Evolutionary conservation across 495 filamentous ascomycete species (phyloP), one percentile per base, ranked within the genome.

Genomic region (Penicillium taxi): DNA sequence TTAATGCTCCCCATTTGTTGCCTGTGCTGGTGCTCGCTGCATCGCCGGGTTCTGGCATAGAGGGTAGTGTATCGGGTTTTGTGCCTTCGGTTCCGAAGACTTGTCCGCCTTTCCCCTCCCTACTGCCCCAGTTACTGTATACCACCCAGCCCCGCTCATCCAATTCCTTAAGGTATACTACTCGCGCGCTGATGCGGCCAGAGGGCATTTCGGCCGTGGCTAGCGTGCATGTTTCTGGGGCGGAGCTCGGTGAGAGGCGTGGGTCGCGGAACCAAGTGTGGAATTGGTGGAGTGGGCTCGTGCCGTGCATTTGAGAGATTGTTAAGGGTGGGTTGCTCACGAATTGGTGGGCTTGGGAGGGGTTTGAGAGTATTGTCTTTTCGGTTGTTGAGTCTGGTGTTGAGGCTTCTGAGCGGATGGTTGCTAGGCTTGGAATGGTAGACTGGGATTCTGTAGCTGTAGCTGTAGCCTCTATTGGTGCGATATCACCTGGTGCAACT

Each of bases 141-240:
- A 96, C 70, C 17, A 95, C 84, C 60, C 94, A 98, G 9, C 88
- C 89, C 4, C 67, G 62, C 19, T 73, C 59, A 54, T 72, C 68
- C 0, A 72, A 48, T 57, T 88, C 82, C 55, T 98, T 98, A 20
- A 98, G 69, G 59, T 96, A 96, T 35, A 98, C 86, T 41, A 82
- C 73, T 30, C 91, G 84, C 7, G 84, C 76, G 41, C 81, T 86
- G 24, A 96, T 80, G 20, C 81, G 78, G 36, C 91, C 91, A 0
- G 78, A 84, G 13, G 89, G 91, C 4, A 96, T 69, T n/a, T 67
- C 66, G 1, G 91, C 87, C 5, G 90, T 96, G 9, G 91, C 81
- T 0, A 96, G 20, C 71, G 82, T 74, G 85, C 89, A 42, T 70
- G 90, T 73, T 58, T 70, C 66, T 19, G 70, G 72, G 43, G 88